Evolutionary conservation across 768 basidiomycete species (phyloP), one percentile per base, ranked within the genome.

Genomic region (Xerocomus potaroensis): DNA sequence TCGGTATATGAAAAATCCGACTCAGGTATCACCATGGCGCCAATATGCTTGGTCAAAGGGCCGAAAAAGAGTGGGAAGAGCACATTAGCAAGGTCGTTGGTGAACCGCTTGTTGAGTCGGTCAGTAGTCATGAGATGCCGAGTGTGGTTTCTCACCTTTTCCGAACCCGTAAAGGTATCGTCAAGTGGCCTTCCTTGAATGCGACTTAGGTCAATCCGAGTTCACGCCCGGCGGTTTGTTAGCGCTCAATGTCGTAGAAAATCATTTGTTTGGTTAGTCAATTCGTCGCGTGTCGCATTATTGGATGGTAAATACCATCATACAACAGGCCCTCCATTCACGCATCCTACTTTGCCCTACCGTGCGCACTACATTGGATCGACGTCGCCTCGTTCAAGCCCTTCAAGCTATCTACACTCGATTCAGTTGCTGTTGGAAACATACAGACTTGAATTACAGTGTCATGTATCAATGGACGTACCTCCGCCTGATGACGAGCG

Each of bases 161-260:
- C 16, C 7, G n/a, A n/a, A 1, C 16, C 32, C 19, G 11, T 43
- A 29, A 26, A 91, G 87, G 23, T 90, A 89, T 68, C 72, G 73
- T 19, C 75, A 74, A n/a, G 91, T 97, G 3, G 94, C 92, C 0
- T 96, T 80, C 62, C 75, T 99, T 8, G 95, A 98, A 62, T 90
- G 88, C 49, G 95, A 99, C 66, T 57, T 90, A 4, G 95, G 95
- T 15, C 95, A 99, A 66, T 87, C 91, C 4, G 94, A 97, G 65
- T 95, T 97, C 61, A 85, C 87, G 1, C 84, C 90, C 1, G 83
- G 83, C 0, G 95, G 93, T 0, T 77, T 90, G 68, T 86, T 96
- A 11, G 78, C 90, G 0, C 67, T 99, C 23, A 85, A 82, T 61
- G 54, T 95, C 1, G 54, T 96, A 14, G 79, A 83, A 8, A 60